Evolutionary conservation across 345 rosid species (phyloP), one percentile per base, ranked within the genome.

Genomic region (Lepidium africanum): DNA sequence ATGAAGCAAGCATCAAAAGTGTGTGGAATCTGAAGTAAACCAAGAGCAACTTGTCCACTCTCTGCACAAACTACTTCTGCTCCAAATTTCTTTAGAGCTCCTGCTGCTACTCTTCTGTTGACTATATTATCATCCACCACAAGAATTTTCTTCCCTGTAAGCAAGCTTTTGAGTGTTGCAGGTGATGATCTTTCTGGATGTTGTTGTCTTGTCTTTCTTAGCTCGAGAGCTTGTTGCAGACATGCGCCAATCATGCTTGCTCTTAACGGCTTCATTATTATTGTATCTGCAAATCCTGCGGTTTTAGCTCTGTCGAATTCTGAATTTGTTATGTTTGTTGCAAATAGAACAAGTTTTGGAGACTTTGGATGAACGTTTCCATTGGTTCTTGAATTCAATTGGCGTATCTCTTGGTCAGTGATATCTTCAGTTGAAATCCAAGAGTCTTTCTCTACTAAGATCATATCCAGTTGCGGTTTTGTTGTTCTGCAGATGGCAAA

Each of bases 181-280:
- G 74, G 78, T 0, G 83, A 69, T 58, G 87, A 67, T 25, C 90
- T 89, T 35, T 85, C 78, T 0, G 73, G 76, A 13, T 77, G 80
- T 45, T 79, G 81, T 55, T 79, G 82, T 72, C 84, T 80, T 62
- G 80, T 87, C 81, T 80, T 87, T 48, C 94, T 92, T 30, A 77
- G 75, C 50, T 85, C 92, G 8, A 90, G 84, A 40, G 84, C 91
- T 73, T 87, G 97, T 21, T 84, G 97, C 38, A 94, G 83, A 82
- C 97, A 94, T 21, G 99, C 99, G 3, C 91, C 97, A 7, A 94
- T 77, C 99, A 91, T 94, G 73, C 95, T 94, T 50, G 97, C 92
- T 77, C 99, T 82, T 66, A 94, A 63, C 3, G 99, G 99, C 61
- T 94, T 94, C 96, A 94, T 87, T 52, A 94, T 85, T 60, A 82